These are phyloP conservation scores for Thelonectria olida DNA, from an alignment of 2,329 filamentous ascomycete genomes.

Conservation along the genomic window DNA sequence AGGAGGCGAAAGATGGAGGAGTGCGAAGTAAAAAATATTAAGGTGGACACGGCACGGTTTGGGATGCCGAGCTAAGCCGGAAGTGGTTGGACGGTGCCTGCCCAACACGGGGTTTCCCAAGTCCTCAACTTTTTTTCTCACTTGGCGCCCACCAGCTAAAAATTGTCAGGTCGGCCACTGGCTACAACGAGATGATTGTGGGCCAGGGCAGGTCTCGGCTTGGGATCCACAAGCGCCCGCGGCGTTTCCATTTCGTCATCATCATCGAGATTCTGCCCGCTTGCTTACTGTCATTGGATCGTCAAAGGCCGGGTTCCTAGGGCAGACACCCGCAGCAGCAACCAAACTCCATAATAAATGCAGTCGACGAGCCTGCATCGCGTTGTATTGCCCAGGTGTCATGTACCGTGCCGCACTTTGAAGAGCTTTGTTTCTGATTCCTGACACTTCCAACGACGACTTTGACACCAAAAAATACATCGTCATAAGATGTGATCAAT, in stretches of 20 bases:
- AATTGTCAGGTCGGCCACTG: constrained; percentile 9
- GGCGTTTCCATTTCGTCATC: constrained; percentile 38
- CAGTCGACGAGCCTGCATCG: not conserved
- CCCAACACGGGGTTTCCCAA: constrained; percentile 13
- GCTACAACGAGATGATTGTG: constrained; percentile 9
- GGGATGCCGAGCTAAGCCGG: not conserved
- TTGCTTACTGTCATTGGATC: not conserved
- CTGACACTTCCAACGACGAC: not conserved
- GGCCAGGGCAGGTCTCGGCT: constrained; percentile 30
- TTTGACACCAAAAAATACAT: not conserved
- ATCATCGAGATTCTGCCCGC: not conserved
- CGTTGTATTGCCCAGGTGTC: not conserved
- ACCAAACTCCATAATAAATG: not conserved
- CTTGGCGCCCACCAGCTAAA: not conserved
- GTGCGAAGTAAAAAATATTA: constrained; percentile 17
- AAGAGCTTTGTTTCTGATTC: not conserved
- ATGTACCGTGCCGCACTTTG: not conserved
- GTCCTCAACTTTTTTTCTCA: not conserved
- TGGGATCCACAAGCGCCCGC: constrained; percentile 13
- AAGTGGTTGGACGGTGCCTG: constrained; percentile 4
- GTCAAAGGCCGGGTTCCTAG: constrained; percentile 18
- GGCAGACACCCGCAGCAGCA: constrained; percentile 5
- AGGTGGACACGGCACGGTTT: not conserved
- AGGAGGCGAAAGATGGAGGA: not conserved
- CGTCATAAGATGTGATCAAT: not conserved